A percentile compares a stretch with the other conserved stretches of the same genome.
Evolutionary conservation across 176 grass and related monocot species (phyloP).

Genomic region (Oropetium thomaeum): DNA sequence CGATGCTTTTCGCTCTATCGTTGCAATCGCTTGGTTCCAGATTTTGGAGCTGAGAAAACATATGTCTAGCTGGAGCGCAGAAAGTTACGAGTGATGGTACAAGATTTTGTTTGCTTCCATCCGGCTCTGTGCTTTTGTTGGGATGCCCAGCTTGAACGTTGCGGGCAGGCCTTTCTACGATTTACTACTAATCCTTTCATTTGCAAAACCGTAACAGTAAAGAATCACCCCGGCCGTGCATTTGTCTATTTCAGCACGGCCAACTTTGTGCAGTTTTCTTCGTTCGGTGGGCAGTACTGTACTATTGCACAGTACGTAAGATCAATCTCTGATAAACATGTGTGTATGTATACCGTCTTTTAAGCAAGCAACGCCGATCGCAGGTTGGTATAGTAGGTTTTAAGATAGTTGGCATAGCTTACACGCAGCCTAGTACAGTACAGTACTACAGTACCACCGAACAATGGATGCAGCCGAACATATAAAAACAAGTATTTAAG

Average conservation of each 20-base stretch:
- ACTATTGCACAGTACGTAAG: neutral
- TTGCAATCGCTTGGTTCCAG: slow-evolving; percentile 16
- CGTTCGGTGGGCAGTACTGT: neutral
- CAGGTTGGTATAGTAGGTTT: neutral
- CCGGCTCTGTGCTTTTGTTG: neutral
- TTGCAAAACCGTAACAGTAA: neutral
- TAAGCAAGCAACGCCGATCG: neutral
- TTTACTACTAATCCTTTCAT: neutral
- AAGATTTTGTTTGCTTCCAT: neutral
- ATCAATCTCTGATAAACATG: neutral
- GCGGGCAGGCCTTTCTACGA: neutral
- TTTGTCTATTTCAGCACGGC: neutral
- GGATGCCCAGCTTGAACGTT: neutral
- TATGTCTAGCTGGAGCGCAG: too few species aligned
- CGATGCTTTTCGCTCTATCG: neutral
- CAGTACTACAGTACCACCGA: neutral
- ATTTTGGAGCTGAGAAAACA: neutral
- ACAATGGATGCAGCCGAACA: too few species aligned
- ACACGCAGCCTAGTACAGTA: neutral
- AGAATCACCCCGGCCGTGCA: neutral
- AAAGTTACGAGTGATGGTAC: too few species aligned
- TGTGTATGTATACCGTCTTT: neutral
- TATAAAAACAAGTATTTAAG: too few species aligned
- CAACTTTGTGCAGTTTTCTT: neutral
- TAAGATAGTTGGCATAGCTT: neutral